phyloP scores from a whole-genome alignment of 2,329 filamentous ascomycete genomes.

The Stachybotrys chartarum region DNA sequence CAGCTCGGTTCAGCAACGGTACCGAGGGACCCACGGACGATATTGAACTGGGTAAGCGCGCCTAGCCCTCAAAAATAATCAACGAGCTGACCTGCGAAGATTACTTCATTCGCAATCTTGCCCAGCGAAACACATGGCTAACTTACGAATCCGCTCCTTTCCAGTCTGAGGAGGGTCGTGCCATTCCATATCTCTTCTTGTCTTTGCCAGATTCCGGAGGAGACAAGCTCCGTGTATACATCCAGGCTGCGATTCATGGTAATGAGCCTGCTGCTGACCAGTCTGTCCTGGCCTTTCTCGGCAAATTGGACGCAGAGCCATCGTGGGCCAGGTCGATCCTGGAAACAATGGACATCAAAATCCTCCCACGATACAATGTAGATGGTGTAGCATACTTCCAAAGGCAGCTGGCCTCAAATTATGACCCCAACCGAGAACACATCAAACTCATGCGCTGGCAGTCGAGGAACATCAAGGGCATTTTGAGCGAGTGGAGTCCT shows the following conservation, averaged over 20 bases:
- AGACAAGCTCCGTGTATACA: conserved; percentile 15
- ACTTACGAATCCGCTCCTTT: conserved; percentile 17
- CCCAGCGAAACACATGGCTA: conserved; percentile 18
- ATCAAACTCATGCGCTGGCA: conserved; percentile 16
- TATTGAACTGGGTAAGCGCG: conserved; percentile 15
- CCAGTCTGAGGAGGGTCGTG: conserved; percentile 16
- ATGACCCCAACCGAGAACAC: conserved; percentile 20
- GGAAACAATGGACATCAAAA: conserved; percentile 17
- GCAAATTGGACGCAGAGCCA: conserved; percentile 17
- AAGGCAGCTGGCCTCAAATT: conserved; percentile 14
- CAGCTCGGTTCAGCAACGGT: conserved; percentile 16
- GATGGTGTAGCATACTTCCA: conserved; percentile 20
- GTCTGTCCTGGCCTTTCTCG: conserved; percentile 15
- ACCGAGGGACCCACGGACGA: conserved; percentile 21
- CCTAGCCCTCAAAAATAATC: not conserved
- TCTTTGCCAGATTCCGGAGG: conserved; percentile 2
- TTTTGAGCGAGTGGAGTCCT: conserved; percentile 13
- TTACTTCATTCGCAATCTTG: conserved; percentile 16
- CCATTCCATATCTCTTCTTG: conserved; percentile 8
- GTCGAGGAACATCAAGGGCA: conserved; percentile 15
- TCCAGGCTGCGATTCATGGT: conserved; percentile 19
- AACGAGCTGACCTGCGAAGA: conserved; percentile 7
- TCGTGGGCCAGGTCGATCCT: conserved; percentile 15
- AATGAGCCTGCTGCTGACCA: conserved; percentile 20
- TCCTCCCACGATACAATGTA: conserved; percentile 20